These are phyloP conservation scores for Torrubiellomyces zombiae DNA, from an alignment of 2,329 filamentous ascomycete species.

Conservation along the genomic window DNA sequence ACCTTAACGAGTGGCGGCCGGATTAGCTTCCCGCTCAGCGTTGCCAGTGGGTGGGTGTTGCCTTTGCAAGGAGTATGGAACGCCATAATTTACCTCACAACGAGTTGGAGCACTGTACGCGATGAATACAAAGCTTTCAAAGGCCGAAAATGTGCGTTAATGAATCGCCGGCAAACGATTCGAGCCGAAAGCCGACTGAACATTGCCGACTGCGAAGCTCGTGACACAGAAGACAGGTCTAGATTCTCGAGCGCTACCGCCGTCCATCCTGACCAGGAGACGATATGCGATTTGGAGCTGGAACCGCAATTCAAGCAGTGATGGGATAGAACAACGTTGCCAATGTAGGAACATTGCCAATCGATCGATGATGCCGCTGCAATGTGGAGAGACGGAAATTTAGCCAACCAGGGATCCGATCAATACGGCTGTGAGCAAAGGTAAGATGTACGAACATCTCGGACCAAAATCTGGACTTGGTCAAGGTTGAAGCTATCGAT, in stretches of 20 bases:
- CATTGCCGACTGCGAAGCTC: conserved; percentile 6
- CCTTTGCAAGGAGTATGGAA: conserved; percentile 73
- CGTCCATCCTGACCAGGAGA: too few species aligned
- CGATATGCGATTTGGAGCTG: too few species aligned
- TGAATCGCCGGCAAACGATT: conserved; percentile 4
- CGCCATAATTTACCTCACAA: conserved; percentile 55
- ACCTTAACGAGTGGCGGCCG: conserved; percentile 34
- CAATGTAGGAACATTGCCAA: too few species aligned
- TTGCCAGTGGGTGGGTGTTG: conserved; percentile 53
- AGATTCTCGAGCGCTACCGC: conserved; percentile 3
- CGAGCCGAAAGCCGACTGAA: conserved; percentile 13
- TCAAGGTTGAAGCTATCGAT: too few species aligned
- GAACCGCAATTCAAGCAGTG: too few species aligned
- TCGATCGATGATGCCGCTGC: too few species aligned
- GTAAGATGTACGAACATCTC: too few species aligned
- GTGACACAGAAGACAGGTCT: conserved; percentile 9
- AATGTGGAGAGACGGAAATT: too few species aligned
- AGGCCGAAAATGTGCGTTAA: conserved; percentile 4
- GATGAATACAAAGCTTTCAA: conserved; percentile 10
- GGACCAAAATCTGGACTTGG: too few species aligned
- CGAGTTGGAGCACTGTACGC: conserved; percentile 30
- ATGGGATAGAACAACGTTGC: too few species aligned
- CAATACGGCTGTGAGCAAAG: too few species aligned
- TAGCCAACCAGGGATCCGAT: too few species aligned
- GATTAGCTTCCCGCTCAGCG: conserved; percentile 46